Base-by-base conservation (phyloP, 139 green algal genomes). In the Chlorella sp. region DNA sequence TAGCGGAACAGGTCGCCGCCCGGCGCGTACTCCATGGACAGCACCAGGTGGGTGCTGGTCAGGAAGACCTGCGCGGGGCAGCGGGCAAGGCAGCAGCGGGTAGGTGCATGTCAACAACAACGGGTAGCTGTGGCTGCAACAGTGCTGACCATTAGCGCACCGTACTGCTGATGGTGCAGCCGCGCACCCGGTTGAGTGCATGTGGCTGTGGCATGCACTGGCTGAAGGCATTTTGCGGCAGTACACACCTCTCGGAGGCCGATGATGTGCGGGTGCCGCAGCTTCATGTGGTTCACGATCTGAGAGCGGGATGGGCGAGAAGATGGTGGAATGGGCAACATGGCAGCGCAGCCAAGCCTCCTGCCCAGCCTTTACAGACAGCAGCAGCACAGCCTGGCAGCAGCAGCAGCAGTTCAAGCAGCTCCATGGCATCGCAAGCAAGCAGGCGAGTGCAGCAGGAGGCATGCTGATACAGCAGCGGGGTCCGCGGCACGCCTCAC, bases 201-300 rank as follows among this genome's bases (percentile, higher is more conserved):
- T n/a, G n/a, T n/a, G n/a, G n/a, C n/a, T n/a, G n/a, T n/a, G n/a
- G n/a, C n/a, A n/a, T n/a, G n/a, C n/a, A n/a, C n/a, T n/a, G n/a
- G n/a, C n/a, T n/a, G n/a, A n/a, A n/a, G n/a, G n/a, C n/a, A n/a
- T 55, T 11, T 30, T 4, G 9, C 2, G 21, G 2, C 63, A 9
- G 13, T 38, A 21, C 56, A 23, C 60, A 89, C 95, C 90, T 98
- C 96, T 65, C 96, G 95, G 87, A 95, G 98, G 83, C 88, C 94
- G 6, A 99, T 93, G 41, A 99, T 96, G 90, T 99, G 97, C 0
- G 97, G 97, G 86, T 99, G 97, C 41, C 95, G 92, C 26, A 99
- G 91, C 34, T 85, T 91, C 13, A 97, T 90, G 84, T 99, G 97
- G 83, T 99, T 99, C 41, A 98, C 75, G 44, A 99, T 98, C 76